Base-by-base conservation (phyloP, 2,329 filamentous ascomycete genomes). In the Beauveria sp. region DNA sequence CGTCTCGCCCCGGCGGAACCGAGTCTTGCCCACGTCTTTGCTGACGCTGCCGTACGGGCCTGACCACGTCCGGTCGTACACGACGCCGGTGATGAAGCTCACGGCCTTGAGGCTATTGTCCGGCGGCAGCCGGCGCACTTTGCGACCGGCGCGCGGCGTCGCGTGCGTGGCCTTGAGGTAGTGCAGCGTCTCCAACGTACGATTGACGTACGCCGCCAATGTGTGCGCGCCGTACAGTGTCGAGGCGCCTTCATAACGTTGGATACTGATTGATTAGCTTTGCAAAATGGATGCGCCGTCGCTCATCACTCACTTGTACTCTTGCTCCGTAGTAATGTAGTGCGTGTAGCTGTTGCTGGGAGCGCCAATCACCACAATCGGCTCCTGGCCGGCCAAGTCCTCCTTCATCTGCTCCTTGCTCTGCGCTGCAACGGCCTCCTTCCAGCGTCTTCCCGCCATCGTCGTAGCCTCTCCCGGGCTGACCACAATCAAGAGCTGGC, bases 391-490 rank as follows among this genome's bases (percentile, higher is more conserved):
- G 14, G 69, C 69, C 4, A 76, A 68, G 3, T 75, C 74, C 3
- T 80, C 72, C 2, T 77, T 67, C 10, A 82, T 75, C 1, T 77
- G 68, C 12, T 67, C 63, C 1, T 71, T 67, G 6, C 81, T 82
- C 47, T 83, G 80, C 2, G 75, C 73, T 22, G 80, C 77, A 58
- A 95, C 79, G 1, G 90, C 87, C 63, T 83, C 79, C 67, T 88
- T 89, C 93, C 93, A 97, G 24, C 93, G 85, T 20, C 93, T 83
- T 0, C 93, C 93, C 1, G 90, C 85, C 93, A 97, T 98, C 3
- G 93, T 97, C 0, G 90, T 95, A 1, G 90, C 91, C 73, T 97
- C 93, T 30, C 91, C 91, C 0, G 93, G 89, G 38, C 88, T 89
- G 26, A 96, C 84, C 63, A 97, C 86, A 63, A 97, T 88, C 60